These are phyloP conservation scores for Candida silvicultrix DNA, from an alignment of 805 yeast genomes.

Conservation along the genomic window DNA sequence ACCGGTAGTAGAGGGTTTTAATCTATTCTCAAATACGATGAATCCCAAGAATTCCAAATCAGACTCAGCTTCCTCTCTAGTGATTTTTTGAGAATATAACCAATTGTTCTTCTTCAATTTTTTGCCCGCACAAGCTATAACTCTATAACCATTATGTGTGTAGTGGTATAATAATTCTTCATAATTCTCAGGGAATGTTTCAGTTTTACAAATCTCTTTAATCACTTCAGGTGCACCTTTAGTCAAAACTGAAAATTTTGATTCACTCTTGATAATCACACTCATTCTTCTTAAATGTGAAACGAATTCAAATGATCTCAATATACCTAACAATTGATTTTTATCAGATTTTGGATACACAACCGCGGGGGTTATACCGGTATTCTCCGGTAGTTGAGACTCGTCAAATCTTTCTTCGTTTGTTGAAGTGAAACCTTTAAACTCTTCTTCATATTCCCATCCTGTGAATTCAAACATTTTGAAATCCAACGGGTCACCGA, in stretches of 20 bases:
- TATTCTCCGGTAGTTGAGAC: constrained; percentile 33
- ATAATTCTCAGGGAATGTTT: constrained; percentile 67
- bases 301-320: constrained; percentile 71
- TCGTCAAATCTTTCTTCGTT: constrained; percentile 33
- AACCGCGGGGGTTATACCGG: constrained; percentile 41
- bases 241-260: constrained; percentile 49
- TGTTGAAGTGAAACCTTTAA: constrained; percentile 31
- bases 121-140: constrained; percentile 88
- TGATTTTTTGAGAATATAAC: constrained; percentile 40
- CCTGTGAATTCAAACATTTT: constrained; percentile 90
- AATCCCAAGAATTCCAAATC: constrained; percentile 77
- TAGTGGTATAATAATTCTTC: constrained; percentile 71
- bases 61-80: constrained; percentile 64
- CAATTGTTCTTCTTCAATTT: constrained; percentile 36
- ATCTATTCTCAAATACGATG: constrained; percentile 36
- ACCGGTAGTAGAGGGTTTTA: too few relatives aligned
- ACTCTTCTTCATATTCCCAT: constrained; percentile 72
- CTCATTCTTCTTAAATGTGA: constrained; percentile 88
- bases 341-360: constrained; percentile 39
- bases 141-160: constrained; percentile 92
- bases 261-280: constrained; percentile 54
- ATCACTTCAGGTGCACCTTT: constrained; percentile 98
- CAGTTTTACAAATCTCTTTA: constrained; percentile 65
- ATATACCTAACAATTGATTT: constrained; percentile 35
- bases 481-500: constrained; percentile 91